These are phyloP conservation scores for Capillidium rhysosporum DNA, from an alignment of 371 early-diverging fungal genomes.

Conservation along the genomic window DNA sequence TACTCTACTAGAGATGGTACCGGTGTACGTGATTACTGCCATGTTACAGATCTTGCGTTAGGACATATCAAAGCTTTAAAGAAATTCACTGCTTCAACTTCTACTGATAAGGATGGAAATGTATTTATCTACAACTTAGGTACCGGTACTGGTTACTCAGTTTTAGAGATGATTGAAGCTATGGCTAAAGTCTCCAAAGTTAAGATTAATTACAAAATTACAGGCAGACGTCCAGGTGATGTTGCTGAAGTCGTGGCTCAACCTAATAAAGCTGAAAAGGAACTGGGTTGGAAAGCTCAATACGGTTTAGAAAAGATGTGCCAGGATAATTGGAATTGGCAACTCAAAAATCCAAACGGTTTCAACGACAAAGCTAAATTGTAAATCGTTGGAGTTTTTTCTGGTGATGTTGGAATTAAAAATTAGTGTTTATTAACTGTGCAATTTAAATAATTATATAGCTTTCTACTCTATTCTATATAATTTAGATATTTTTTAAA, in stretches of 20 bases:
- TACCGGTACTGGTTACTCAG: slow-evolving; percentile 66
- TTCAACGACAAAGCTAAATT: slow-evolving; percentile 11
- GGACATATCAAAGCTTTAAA: slow-evolving; percentile 72
- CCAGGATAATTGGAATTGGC: slow-evolving; percentile 73
- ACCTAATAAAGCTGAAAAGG: slow-evolving; percentile 38
- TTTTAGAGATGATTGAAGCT: slow-evolving; percentile 66
- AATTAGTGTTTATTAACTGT: too few relatives aligned
- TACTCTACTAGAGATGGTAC: slow-evolving; percentile 78
- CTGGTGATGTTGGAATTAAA: too few relatives aligned
- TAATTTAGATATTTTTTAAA: too few relatives aligned
- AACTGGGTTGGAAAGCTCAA: slow-evolving; percentile 53
- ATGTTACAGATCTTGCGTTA: slow-evolving; percentile 68
- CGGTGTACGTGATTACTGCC: slow-evolving; percentile 74
- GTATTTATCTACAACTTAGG: slow-evolving; percentile 63
- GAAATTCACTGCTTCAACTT: slow-evolving; percentile 19
- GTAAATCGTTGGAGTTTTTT: too few relatives aligned
- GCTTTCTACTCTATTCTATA: too few relatives aligned
- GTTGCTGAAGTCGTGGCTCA: slow-evolving; percentile 63
- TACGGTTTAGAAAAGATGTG: slow-evolving; percentile 66
- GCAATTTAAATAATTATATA: too few relatives aligned
- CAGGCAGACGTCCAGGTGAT: slow-evolving; percentile 59
- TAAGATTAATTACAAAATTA: slow-evolving; percentile 38
- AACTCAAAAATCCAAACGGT: slow-evolving; percentile 43
- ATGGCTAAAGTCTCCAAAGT: slow-evolving; percentile 48
- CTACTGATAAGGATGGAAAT: slow-evolving; percentile 19